Percentiles rank a stretch among this genome's conserved stretches.
Conservation (phyloP, 192 early-diverging fungal genomes). For the Podila clonocystis region DNA sequence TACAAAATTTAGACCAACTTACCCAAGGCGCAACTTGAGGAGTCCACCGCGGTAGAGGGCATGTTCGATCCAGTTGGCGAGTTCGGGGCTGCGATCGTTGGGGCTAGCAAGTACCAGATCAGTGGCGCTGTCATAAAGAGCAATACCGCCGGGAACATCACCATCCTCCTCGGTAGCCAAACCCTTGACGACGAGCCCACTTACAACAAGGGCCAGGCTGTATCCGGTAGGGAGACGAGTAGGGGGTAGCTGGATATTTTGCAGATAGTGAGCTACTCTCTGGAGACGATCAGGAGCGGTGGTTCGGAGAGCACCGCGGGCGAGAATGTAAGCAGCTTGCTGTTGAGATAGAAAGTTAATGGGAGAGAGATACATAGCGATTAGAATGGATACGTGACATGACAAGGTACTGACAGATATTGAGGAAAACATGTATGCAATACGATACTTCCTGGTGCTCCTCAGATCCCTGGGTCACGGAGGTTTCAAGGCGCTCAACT, state of each 20-base stretch:
- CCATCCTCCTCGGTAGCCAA: slow-evolving; percentile 60
- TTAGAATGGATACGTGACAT: background rate
- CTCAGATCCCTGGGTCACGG: slow-evolving; percentile 31
- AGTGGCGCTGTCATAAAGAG: slow-evolving; percentile 62
- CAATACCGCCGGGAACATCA: slow-evolving; percentile 55
- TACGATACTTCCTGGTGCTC: slow-evolving; percentile 44
- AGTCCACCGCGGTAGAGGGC: slow-evolving; percentile 73
- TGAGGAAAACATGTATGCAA: background rate
- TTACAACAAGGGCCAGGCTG: slow-evolving; percentile 64
- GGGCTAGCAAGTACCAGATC: slow-evolving; percentile 49
- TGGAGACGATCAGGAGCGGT: slow-evolving; percentile 44
- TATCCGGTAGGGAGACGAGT: slow-evolving; percentile 59
- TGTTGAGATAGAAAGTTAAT: slow-evolving; percentile 2
- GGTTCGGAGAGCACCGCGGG: slow-evolving; percentile 65
- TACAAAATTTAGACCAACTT: background rate
- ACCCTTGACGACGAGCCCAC: slow-evolving; percentile 70
- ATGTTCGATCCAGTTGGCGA: slow-evolving; percentile 74
- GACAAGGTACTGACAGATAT: background rate
- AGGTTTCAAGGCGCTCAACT: slow-evolving; percentile 25
- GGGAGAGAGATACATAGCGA: background rate
- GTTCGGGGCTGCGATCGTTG: slow-evolving; percentile 58
- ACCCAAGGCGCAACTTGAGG: slow-evolving; percentile 55
- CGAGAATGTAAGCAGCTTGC: slow-evolving; percentile 64
- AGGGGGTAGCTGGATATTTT: slow-evolving; percentile 49
- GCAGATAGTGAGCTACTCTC: slow-evolving; percentile 27